These are phyloP conservation scores for Batkoa obscura DNA, from an alignment of 371 early-diverging fungal genomes.

Conservation along the genomic window DNA sequence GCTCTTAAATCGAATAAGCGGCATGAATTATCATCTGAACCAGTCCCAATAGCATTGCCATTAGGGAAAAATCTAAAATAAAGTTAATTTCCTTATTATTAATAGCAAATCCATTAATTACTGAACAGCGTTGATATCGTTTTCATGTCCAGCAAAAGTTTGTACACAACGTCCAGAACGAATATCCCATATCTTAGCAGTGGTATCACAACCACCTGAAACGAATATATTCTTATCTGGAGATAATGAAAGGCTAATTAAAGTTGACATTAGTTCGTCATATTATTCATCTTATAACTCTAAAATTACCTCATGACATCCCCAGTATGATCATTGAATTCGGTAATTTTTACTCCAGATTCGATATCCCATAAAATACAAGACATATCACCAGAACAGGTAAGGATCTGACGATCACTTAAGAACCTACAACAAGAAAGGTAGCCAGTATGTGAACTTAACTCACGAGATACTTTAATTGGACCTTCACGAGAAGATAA, in stretches of 20 bases:
- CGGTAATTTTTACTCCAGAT: conserved; percentile 79
- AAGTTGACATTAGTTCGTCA: background rate
- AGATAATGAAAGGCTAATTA: conserved; percentile 40
- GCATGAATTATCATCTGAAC: conserved; percentile 94
- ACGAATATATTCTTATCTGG: conserved; percentile 90
- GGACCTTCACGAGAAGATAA: conserved; percentile 74
- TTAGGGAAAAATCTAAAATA: conserved; percentile 78
- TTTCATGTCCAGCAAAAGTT: conserved; percentile 91
- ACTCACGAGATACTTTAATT: conserved; percentile 80
- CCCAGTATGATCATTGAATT: conserved; percentile 93
- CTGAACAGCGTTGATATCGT: conserved; percentile 95
- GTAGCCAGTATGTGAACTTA: conserved; percentile 90
- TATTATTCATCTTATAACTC: background rate
- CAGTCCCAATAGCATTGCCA: conserved; percentile 90
- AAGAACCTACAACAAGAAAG: conserved; percentile 91
- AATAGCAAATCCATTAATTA: conserved; percentile 16
- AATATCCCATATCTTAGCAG: conserved; percentile 97
- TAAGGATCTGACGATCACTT: conserved; percentile 82
- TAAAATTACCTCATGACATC: conserved; percentile 81
- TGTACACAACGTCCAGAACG: conserved; percentile 85
- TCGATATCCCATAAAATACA: conserved; percentile 98
- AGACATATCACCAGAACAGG: conserved; percentile 91
- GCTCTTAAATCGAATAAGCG: conserved; percentile 91
- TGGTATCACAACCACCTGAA: conserved; percentile 92
- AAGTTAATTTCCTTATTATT: background rate